Evolutionary conservation across 805 yeast species (phyloP).

Genomic region (Pichia californica): DNA sequence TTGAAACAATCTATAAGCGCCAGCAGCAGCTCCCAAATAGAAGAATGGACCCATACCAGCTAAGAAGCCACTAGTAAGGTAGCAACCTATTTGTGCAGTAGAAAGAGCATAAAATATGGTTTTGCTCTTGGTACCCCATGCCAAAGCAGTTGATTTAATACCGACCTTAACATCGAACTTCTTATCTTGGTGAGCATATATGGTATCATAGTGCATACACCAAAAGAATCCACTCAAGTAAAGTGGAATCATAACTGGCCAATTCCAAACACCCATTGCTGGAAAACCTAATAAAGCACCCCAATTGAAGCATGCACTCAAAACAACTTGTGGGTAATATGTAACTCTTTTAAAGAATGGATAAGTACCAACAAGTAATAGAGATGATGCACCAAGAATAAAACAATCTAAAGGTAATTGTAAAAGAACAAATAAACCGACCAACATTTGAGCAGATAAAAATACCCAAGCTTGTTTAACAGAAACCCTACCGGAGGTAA

Average conservation of each 20-base stretch:
- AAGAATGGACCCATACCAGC: conserved; percentile 88
- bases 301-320: conserved; percentile 87
- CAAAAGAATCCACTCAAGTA: conserved; percentile 75
- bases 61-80: conserved; percentile 61
- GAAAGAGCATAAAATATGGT: conserved; percentile 59
- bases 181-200: conserved; percentile 98
- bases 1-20: conserved; percentile 58
- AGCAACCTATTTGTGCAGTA: conserved; percentile 58
- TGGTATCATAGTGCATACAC: conserved; percentile 95
- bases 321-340: conserved; percentile 84
- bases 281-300: conserved; percentile 93
- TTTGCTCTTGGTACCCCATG: conserved; percentile 83
- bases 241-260: conserved; percentile 70
- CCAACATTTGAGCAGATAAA: conserved; percentile 64
- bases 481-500: conserved; percentile 79
- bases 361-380: conserved; percentile 75
- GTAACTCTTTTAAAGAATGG: conserved; percentile 94
- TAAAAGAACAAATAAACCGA: conserved; percentile 67
- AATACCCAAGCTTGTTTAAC: conserved; percentile 64
- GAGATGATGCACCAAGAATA: conserved; percentile 70
- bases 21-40: conserved; percentile 55
- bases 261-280: conserved; percentile 83
- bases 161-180: conserved; percentile 83
- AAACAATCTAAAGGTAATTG: conserved; percentile 78
- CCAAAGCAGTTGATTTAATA: conserved; percentile 89